Percentiles rank a stretch among this genome's conserved stretches.
Conservation (phyloP, 2,329 filamentous ascomycete genomes). For the Alternaria hordeiaustralica region DNA sequence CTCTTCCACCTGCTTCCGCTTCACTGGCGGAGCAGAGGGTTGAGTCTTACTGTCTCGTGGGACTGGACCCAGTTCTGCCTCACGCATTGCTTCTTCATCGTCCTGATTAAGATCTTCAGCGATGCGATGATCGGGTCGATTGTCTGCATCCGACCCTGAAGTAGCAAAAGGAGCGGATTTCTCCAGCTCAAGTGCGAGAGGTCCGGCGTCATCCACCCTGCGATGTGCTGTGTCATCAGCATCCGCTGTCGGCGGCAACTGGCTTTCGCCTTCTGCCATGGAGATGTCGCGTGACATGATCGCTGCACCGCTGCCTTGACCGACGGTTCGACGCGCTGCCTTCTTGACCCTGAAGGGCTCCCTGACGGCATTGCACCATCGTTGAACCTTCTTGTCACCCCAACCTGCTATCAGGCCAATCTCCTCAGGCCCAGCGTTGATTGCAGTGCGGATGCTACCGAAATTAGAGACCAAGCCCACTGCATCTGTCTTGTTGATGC, state of each 20-base stretch:
- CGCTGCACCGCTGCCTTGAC: constrained; percentile 38
- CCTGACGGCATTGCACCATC: constrained; percentile 80
- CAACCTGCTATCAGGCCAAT: constrained; percentile 85
- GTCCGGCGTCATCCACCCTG: constrained; percentile 39
- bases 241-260: constrained; percentile 17
- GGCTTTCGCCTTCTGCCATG: constrained; percentile 31
- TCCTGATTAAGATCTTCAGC: constrained; percentile 48
- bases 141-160: constrained; percentile 44
- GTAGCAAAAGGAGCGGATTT: constrained; percentile 23
- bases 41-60: constrained; percentile 32
- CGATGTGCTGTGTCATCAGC: constrained; percentile 31
- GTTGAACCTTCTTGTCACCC: constrained; percentile 93
- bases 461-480: constrained; percentile 90
- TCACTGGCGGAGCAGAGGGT: constrained; percentile 23
- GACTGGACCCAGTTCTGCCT: constrained; percentile 27
- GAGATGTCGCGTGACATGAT: constrained; percentile 36
- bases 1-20: constrained; percentile 50
- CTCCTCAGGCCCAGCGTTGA: constrained; percentile 88
- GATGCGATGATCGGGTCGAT: constrained; percentile 41
- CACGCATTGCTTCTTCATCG: constrained; percentile 56
- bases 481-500: constrained; percentile 93
- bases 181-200: constrained; percentile 35
- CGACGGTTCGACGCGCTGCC: constrained; percentile 64
- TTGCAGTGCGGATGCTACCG: constrained; percentile 82
- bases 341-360: constrained; percentile 83